These are phyloP conservation scores for Pythium vanterpoolii DNA, from an alignment of 352 stramenopile species.

Conservation along the genomic window DNA sequence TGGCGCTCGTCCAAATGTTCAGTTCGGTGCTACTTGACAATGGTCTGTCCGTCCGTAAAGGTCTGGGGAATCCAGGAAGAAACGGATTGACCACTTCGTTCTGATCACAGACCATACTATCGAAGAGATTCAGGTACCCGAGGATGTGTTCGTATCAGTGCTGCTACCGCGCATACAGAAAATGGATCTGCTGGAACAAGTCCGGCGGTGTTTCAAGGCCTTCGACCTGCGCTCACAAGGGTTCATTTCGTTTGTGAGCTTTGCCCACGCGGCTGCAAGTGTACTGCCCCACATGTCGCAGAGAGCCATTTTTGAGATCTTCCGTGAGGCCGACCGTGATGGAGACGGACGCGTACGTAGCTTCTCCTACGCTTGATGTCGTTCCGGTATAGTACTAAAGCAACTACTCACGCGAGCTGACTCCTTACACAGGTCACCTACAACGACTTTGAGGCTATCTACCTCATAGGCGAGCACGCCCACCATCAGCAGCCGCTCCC, in stretches of 20 bases:
- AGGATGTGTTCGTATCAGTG: constrained; percentile 22
- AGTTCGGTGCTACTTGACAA: background rate
- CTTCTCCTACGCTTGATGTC: background rate
- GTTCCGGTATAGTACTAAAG: no score
- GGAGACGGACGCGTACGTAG: constrained; percentile 42
- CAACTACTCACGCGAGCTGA: no score
- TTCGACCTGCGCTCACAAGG: constrained; percentile 53
- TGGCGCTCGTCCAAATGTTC: constrained; percentile 67
- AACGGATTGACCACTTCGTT: background rate
- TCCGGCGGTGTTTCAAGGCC: constrained; percentile 61
- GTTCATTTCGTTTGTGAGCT: constrained; percentile 63
- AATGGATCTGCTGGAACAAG: constrained; percentile 49
- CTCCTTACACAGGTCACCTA: constrained; percentile 46
- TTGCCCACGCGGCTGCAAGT: constrained; percentile 38
- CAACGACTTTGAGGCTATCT: constrained; percentile 64
- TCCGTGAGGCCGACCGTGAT: constrained; percentile 56
- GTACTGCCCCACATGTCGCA: constrained; percentile 37
- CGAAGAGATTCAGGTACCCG: constrained; percentile 23
- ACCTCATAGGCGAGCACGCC: constrained; percentile 37
- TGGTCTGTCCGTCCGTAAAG: background rate
- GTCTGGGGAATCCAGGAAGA: background rate
- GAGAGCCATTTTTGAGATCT: constrained; percentile 32
- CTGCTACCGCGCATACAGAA: constrained; percentile 36
- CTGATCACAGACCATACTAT: constrained; percentile 1
- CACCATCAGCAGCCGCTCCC: background rate